These are phyloP conservation scores for Sindora glabra DNA, from an alignment of 306 rosid species.

Conservation along the genomic window DNA sequence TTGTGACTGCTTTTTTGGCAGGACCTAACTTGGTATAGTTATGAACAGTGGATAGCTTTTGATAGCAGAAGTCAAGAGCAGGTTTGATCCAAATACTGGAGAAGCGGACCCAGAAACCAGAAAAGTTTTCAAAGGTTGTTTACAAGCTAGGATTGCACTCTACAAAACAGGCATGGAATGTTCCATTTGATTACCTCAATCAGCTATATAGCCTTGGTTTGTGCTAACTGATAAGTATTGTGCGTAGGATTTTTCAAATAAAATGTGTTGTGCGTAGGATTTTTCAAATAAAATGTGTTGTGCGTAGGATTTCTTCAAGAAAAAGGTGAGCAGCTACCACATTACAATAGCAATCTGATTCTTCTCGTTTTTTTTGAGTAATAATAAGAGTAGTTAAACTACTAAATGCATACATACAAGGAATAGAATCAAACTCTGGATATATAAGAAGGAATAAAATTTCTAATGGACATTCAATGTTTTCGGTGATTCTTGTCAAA, in stretches of 20 bases:
- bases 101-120: constrained; percentile 94
- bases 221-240: constrained; percentile 26
- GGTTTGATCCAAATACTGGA: constrained; percentile 78
- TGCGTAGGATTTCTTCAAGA: constrained; percentile 80
- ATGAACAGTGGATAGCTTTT: constrained; percentile 73
- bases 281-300: constrained; percentile 85
- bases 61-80: constrained; percentile 93
- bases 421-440: too few relatives aligned
- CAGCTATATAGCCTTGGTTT: neutral
- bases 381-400: too few relatives aligned
- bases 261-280: constrained; percentile 85
- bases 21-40: constrained; percentile 16
- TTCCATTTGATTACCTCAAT: neutral
- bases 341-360: neutral
- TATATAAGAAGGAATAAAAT: too few relatives aligned
- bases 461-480: too few relatives aligned
- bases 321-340: constrained; percentile 53
- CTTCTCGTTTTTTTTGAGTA: neutral
- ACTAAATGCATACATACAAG: too few relatives aligned
- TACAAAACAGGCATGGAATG: constrained; percentile 37
- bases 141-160: constrained; percentile 66
- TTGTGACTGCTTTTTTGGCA: neutral
- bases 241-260: constrained; percentile 82
- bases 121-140: constrained; percentile 51
- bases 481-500: neutral